Evolutionary conservation across 768 basidiomycete genomes (phyloP).

Genomic region (Rhodosporidiobolus sp.): DNA sequence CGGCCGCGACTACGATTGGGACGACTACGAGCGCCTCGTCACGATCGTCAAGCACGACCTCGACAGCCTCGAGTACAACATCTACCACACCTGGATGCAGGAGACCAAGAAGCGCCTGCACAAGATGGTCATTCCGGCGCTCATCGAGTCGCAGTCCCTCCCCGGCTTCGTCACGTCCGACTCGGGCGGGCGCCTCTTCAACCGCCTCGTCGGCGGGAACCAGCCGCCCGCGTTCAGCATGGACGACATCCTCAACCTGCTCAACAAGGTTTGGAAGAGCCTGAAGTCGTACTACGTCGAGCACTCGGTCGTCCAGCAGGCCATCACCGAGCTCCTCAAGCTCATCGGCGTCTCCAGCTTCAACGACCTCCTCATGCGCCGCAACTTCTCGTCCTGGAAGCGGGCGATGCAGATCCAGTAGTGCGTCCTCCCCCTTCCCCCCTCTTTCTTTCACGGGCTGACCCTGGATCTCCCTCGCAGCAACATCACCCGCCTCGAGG

Average conservation of each 20-base stretch:
- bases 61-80: slow-evolving; percentile 97
- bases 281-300: slow-evolving; percentile 99
- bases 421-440: slow-evolving; percentile 12
- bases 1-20: slow-evolving; percentile 91
- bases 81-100: slow-evolving; percentile 99
- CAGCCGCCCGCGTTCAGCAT: slow-evolving; percentile 87
- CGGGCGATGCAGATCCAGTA: slow-evolving; percentile 99
- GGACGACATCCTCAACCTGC: slow-evolving; percentile 94
- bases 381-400: slow-evolving; percentile 99
- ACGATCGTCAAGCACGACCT: slow-evolving; percentile 98
- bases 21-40: slow-evolving; percentile 91
- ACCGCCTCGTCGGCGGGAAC: slow-evolving; percentile 81
- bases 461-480: slow-evolving; percentile 23
- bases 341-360: slow-evolving; percentile 95
- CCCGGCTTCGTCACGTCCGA: slow-evolving; percentile 97
- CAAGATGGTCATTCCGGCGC: slow-evolving; percentile 98
- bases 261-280: slow-evolving; percentile 98
- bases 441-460: neutral
- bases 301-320: slow-evolving; percentile 92
- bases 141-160: slow-evolving; percentile 94
- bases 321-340: slow-evolving; percentile 89
- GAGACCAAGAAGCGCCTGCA: slow-evolving; percentile 92
- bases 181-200: slow-evolving; percentile 87
- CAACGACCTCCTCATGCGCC: slow-evolving; percentile 95
- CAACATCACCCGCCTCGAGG: slow-evolving; percentile 65